Evolutionary conservation across 2,329 filamentous ascomycete species (phyloP).

Genomic region (Aspergillus hortae): DNA sequence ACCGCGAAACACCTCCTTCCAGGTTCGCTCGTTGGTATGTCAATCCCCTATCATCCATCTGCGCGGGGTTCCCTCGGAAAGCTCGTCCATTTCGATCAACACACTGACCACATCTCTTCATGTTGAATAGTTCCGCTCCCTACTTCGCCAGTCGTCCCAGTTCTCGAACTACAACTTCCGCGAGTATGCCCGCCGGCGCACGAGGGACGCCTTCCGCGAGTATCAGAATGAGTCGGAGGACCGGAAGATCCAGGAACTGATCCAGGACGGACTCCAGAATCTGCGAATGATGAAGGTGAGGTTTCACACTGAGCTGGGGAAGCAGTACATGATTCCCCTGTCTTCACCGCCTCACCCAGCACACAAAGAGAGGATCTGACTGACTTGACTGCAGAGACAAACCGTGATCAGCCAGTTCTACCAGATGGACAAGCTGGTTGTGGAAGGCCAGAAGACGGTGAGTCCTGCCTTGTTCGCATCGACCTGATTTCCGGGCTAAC

Average conservation of each 20-base stretch:
- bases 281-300: constrained; percentile 84
- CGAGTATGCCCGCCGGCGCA: constrained; percentile 90
- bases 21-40: constrained; percentile 46
- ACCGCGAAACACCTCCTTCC: constrained; percentile 43
- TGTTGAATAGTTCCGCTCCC: constrained; percentile 72
- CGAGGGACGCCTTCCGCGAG: constrained; percentile 85
- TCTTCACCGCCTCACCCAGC: not conserved
- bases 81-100: constrained; percentile 1
- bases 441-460: constrained; percentile 81
- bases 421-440: constrained; percentile 84
- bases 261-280: constrained; percentile 84
- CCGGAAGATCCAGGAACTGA: constrained; percentile 76
- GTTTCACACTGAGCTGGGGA: not conserved
- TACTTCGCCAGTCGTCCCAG: constrained; percentile 79
- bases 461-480: constrained; percentile 23
- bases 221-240: constrained; percentile 69
- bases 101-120: not conserved
- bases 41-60: not conserved
- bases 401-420: constrained; percentile 93
- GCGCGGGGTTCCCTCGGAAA: not conserved
- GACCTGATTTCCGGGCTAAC: not conserved
- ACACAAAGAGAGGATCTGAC: constrained; percentile 29
- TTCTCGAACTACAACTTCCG: constrained; percentile 97
- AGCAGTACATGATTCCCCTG: not conserved
- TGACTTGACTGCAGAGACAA: constrained; percentile 67